Base-by-base conservation (phyloP, 2,329 filamentous ascomycete species). In the Erysiphe pulchra region DNA sequence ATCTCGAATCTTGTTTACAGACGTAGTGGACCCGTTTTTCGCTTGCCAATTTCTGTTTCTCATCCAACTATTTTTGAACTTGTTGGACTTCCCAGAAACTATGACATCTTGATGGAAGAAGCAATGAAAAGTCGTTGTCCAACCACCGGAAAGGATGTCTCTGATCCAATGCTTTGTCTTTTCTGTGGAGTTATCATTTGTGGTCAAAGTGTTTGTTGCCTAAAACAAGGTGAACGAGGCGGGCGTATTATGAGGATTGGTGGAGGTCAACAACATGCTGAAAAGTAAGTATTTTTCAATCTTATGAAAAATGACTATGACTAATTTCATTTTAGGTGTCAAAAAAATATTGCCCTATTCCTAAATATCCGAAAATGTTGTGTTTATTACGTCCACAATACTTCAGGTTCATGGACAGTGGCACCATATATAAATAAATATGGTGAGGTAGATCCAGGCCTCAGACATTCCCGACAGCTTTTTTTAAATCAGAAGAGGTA, bases 161-260 rank as follows among this genome's bases (percentile, higher is more conserved):
- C 77, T 2, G 92, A 98, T 60, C 85, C 90, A 0, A 82, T 80
- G 51, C 73, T 98, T 34, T 98, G 90, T 57, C 70, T 98, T 36
- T 84, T 94, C 63, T 98, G 90, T 57, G 87, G 90, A 32, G 85
- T 86, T n/a, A 83, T 98, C 37, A 87, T 94, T 61, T 98, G 90
- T 62, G 84, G 80, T 10, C 90, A 98, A 64, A 84, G 80, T 41
- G 79, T 86, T 42, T 98, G 90, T 63, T 98, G 90, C 59, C 74
- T 82, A 56, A 76, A 75, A 54, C 67, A 74, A 48, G 52, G 60
- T 54, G 14, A 34, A 6, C 16, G 36, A 40, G 56, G 63, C 40
- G 50, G 49, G 24, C 42, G 36, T 17, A 41, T 28, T 28, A 42
- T 42, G 39, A 63, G 69, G 51, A 71, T 83, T 49, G 86, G 86